Conservation (phyloP, 1,284 basidiomycete species). For the Melampsora occidentalis region DNA sequence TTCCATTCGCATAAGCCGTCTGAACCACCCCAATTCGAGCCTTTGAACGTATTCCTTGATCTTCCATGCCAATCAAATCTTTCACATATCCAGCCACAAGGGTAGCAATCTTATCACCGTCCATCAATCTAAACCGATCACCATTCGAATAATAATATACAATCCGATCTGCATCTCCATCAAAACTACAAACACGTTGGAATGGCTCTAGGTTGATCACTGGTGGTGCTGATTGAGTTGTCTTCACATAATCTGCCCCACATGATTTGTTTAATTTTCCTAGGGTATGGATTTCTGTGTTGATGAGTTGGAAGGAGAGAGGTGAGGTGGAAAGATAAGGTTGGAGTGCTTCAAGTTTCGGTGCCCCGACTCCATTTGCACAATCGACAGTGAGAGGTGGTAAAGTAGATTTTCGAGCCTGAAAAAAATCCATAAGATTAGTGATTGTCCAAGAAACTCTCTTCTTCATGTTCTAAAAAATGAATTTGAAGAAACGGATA, state of each 20-base stretch:
- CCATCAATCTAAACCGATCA: slow-evolving; percentile 80
- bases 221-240: slow-evolving; percentile 76
- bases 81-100: slow-evolving; percentile 90
- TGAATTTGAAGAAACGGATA: slow-evolving; percentile 24
- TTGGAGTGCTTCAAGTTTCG: slow-evolving; percentile 61
- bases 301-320: slow-evolving; percentile 62
- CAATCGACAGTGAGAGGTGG: slow-evolving; percentile 80
- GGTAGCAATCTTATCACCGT: slow-evolving; percentile 97
- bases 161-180: slow-evolving; percentile 95
- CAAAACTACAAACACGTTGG: slow-evolving; percentile 83
- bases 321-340: slow-evolving; percentile 28
- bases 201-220: slow-evolving; percentile 70
- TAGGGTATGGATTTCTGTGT: slow-evolving; percentile 59
- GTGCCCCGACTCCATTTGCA: slow-evolving; percentile 92
- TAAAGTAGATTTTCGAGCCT: slow-evolving; percentile 53
- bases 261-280: slow-evolving; percentile 60
- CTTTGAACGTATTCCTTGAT: slow-evolving; percentile 61
- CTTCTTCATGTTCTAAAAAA: slow-evolving; percentile 6
- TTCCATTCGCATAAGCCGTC: slow-evolving; percentile 98
- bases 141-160: slow-evolving; percentile 83
- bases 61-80: slow-evolving; percentile 78
- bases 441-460: slow-evolving; percentile 62
- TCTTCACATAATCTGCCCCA: slow-evolving; percentile 97
- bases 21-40: slow-evolving; percentile 78
- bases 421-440: not conserved